These are phyloP conservation scores for Solanum corneliomulleri DNA, from an alignment of 257 asterid species.

Conservation along the genomic window DNA sequence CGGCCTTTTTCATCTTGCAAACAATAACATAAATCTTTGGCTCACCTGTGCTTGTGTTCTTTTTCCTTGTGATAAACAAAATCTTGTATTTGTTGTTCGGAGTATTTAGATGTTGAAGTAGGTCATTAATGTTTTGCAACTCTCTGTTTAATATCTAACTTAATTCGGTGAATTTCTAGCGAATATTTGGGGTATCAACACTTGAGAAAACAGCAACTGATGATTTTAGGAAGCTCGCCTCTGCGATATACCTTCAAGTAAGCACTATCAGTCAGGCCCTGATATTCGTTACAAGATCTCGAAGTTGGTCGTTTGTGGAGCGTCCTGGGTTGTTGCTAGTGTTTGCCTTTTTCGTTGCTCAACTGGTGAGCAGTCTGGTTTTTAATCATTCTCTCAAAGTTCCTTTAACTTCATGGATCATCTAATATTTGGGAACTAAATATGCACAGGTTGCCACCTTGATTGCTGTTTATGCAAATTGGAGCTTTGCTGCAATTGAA, in stretches of 20 bases:
- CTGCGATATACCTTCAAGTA: constrained; percentile 94
- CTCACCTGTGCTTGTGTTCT: not conserved
- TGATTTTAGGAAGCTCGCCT: constrained; percentile 91
- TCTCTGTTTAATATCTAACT: not conserved
- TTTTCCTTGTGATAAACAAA: not conserved
- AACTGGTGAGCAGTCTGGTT: constrained; percentile 40
- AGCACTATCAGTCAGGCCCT: constrained; percentile 96
- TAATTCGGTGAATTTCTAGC: constrained; percentile 23
- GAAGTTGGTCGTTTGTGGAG: constrained; percentile 87
- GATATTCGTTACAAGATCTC: constrained; percentile 87
- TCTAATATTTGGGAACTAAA: not conserved
- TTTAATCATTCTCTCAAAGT: not conserved
- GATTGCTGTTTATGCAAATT: constrained; percentile 85
- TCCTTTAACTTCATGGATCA: not conserved
- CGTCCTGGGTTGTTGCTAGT: constrained; percentile 89
- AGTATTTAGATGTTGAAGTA: not conserved
- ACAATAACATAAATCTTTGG: not conserved
- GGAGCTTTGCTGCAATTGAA: constrained; percentile 95
- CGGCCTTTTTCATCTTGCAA: not conserved
- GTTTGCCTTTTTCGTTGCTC: constrained; percentile 70
- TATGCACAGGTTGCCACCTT: constrained; percentile 70
- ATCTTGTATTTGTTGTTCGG: not conserved
- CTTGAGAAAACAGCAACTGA: constrained; percentile 89
- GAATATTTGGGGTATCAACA: constrained; percentile 69
- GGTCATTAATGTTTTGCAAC: not conserved